Evolutionary conservation across 441 rosid species (phyloP).

Genomic region (Cnidoscolus chayamansa): DNA sequence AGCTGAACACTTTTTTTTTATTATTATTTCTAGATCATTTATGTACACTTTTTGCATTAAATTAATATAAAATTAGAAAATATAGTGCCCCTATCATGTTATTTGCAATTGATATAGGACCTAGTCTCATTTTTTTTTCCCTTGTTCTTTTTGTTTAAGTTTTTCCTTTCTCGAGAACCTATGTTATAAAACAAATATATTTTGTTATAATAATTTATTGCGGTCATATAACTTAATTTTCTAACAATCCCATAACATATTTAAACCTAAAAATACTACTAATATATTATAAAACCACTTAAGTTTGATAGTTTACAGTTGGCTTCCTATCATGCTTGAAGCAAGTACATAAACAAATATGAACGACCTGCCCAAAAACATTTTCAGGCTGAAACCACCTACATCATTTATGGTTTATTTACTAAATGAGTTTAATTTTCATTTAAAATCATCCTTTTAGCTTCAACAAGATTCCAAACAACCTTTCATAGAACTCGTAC

Average conservation of each 20-base stretch:
- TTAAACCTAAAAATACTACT: background rate
- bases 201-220: background rate
- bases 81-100: background rate
- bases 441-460: background rate
- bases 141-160: too few relatives aligned
- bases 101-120: background rate
- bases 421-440: background rate
- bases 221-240: background rate
- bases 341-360: background rate
- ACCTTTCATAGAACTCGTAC: background rate
- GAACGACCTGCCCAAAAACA: background rate
- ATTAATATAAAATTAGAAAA: background rate
- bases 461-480: background rate
- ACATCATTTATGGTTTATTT: background rate
- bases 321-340: background rate
- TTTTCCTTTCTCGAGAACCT: background rate
- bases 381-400: background rate
- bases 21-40: background rate
- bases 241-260: background rate
- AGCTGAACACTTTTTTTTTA: background rate
- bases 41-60: background rate
- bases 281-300: background rate
- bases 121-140: background rate
- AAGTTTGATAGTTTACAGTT: background rate
- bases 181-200: background rate